Evolutionary conservation across 768 basidiomycete genomes (phyloP), one percentile per base, ranked within the genome.

Genomic region (Mrakia gelida): DNA sequence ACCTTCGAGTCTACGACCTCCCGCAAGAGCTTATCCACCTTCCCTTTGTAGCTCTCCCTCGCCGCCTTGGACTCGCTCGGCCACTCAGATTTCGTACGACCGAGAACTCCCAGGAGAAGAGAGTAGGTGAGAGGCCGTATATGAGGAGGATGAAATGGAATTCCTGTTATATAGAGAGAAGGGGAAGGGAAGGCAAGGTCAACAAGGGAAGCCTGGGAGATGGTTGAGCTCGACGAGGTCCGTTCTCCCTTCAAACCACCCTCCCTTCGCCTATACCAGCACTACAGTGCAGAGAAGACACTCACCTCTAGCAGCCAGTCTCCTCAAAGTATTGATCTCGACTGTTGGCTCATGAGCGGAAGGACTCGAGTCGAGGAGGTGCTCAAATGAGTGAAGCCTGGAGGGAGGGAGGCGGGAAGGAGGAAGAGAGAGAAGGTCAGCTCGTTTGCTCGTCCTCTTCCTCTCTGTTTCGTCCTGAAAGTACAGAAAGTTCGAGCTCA

Each of bases 111-210:
- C n/a, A 84, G 79, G 4, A 84, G 68, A 4, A 84, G 30, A 1
- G 80, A 80, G 43, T 81, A 84, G 1, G 82, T 75, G 61, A 83
- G 54, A 9, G 83, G 82, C 34, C 84, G 76, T 11, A 84, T 80
- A 61, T 84, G 83, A n/a, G 78, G 80, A 5, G 83, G 84, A 45
- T 81, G 76, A 16, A 81, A 75, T 0, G 82, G 84, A 23, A 83
- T 84, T 28, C 84, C 84, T 83, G 73, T 38, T 75, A 2, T n/a
- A n/a, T n/a, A 26, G 18, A 23, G 38, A 45, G 30, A 13, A 68
- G 8, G 28, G 26, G 49, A 9, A n/a, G 28, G 49, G 18, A 41
- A 63, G 21, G 62, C 26, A 34, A 63, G 68, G 49, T 67, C 18
- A 15, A 34, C 32, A 30, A 23, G 38, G 8, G 3, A 38, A 38